Evolutionary conservation across 2,329 filamentous ascomycete species (phyloP), one percentile per base, ranked within the genome.

Genomic region (Aschersonia sp.): DNA sequence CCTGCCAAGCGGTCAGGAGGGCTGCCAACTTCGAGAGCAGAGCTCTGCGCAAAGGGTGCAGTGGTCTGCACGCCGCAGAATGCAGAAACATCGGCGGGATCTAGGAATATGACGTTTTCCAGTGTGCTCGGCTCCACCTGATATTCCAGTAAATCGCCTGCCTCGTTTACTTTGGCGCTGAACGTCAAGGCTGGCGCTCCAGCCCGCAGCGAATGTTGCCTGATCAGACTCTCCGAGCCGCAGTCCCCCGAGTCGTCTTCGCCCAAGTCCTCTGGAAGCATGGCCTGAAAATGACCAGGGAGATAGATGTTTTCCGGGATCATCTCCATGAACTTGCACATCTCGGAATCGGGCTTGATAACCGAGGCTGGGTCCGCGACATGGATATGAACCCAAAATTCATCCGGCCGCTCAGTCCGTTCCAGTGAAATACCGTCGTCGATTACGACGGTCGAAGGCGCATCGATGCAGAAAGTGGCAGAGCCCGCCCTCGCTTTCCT

Each of bases 391-490:
- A 90, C 68, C 86, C 86, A 92, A 56, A 76, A 78, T 53, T 83
- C 71, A 46, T 70, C 59, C 22, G 70, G 51, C 14, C 62, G 66
- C 4, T 68, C 63, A 1, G 81, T 74, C 43, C 63, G 60, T 57
- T 87, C 81, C 6, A 92, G 58, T 1, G 85, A 90, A 7, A 94
- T 65, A 1, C 81, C 86, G 58, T 94, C 86, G 54, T 94, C 86
- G 49, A 92, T 83, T 55, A 90, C 79, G 31, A 73, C 68, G 0
- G 87, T 83, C 37, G 64, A 65, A 22, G 71, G 69, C 31, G 75
- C 72, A 57, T 94, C 86, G 50, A 94, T 85, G 54, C 83, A 87
- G 58, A 81, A 89, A 1, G 85, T 75, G 0, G 72, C 74, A 29
- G 77, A 58, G n/a, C 70, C 56, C 0, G 42, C 66, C 74, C 79